A percentile compares a stretch with the other conserved stretches of the same genome.
These are phyloP conservation scores for Termitomyces sp. DNA, from an alignment of 1,284 basidiomycete genomes.

Conservation along the genomic window DNA sequence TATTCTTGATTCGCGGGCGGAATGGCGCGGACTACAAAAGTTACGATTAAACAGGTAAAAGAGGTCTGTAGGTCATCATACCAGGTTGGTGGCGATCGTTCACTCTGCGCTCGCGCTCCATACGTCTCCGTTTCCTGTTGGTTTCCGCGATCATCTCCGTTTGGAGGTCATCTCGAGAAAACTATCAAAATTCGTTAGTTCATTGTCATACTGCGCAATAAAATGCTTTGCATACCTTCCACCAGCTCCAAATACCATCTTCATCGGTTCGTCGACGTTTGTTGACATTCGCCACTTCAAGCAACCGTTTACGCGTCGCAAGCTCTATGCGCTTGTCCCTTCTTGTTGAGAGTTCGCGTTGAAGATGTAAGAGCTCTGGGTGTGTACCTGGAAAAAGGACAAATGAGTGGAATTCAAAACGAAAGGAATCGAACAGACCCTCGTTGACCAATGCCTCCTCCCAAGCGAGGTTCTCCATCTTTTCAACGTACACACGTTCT, in stretches of 20 bases:
- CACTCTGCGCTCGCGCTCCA: constrained; percentile 77
- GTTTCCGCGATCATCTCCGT: constrained; percentile 79
- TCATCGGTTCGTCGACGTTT: constrained; percentile 60
- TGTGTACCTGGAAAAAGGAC: constrained; percentile 53
- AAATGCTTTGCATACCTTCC: constrained; percentile 50
- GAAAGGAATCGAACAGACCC: constrained; percentile 37
- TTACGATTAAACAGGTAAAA: constrained; percentile 12
- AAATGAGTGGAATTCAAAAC: constrained; percentile 10
- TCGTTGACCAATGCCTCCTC: constrained; percentile 66
- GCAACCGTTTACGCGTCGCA: constrained; percentile 62
- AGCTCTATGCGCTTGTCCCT: constrained; percentile 71
- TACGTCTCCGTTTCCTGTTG: constrained; percentile 70
- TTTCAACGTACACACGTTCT: constrained; percentile 74
- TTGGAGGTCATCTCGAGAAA: constrained; percentile 69
- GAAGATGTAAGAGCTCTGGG: constrained; percentile 78
- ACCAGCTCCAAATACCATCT: constrained; percentile 67
- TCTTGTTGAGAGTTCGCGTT: constrained; percentile 65
- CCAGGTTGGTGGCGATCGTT: constrained; percentile 71
- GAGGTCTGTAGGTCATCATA: constrained; percentile 25
- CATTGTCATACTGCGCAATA: too few species aligned
- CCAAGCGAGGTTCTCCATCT: constrained; percentile 76
- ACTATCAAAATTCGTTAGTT: constrained; percentile 28
- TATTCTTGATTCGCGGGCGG: constrained; percentile 38
- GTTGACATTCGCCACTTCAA: constrained; percentile 53
- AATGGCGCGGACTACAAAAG: constrained; percentile 40